A percentile compares a stretch with the other conserved stretches of the same genome.
These are phyloP conservation scores for Pythium periplocum DNA, from an alignment of 352 stramenopile genomes.

Conservation along the genomic window DNA sequence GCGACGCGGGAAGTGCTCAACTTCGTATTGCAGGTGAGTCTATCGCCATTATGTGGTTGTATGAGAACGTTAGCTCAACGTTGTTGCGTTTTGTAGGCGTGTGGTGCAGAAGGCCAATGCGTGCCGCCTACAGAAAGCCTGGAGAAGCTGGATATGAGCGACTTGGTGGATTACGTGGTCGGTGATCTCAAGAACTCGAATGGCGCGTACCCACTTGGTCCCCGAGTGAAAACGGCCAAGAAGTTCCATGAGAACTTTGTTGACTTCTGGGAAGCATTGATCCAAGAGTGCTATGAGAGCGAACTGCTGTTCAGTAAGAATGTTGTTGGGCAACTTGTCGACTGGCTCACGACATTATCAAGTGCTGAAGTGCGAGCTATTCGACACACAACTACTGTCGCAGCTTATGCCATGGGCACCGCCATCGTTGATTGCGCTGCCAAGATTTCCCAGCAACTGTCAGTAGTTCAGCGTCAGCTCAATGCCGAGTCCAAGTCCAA, in stretches of 20 bases:
- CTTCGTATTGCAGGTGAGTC: conserved; percentile 51
- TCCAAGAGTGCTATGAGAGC: conserved; percentile 76
- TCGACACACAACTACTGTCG: conserved; percentile 74
- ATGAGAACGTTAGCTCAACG: background rate
- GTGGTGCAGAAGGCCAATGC: conserved; percentile 43
- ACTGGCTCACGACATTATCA: conserved; percentile 80
- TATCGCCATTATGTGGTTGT: background rate
- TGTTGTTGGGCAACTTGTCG: conserved; percentile 55
- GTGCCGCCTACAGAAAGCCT: conserved; percentile 47
- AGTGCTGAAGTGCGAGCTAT: conserved; percentile 81
- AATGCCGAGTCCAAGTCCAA: conserved; percentile 34
- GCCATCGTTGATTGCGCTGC: conserved; percentile 49
- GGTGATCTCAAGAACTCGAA: conserved; percentile 55
- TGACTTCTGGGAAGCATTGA: conserved; percentile 73
- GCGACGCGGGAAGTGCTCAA: conserved; percentile 72
- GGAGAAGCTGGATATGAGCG: conserved; percentile 66
- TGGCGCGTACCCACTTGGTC: conserved; percentile 64
- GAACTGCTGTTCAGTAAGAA: conserved; percentile 74
- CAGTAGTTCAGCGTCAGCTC: conserved; percentile 64
- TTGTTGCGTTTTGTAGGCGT: conserved; percentile 24
- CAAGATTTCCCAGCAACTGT: conserved; percentile 54
- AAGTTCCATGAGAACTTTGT: conserved; percentile 65
- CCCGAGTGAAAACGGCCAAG: conserved; percentile 46
- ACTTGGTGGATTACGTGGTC: conserved; percentile 59
- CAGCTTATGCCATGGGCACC: conserved; percentile 57